phyloP scores from a whole-genome alignment of 2,329 filamentous ascomycete genomes.

The Hysterium pulicare region DNA sequence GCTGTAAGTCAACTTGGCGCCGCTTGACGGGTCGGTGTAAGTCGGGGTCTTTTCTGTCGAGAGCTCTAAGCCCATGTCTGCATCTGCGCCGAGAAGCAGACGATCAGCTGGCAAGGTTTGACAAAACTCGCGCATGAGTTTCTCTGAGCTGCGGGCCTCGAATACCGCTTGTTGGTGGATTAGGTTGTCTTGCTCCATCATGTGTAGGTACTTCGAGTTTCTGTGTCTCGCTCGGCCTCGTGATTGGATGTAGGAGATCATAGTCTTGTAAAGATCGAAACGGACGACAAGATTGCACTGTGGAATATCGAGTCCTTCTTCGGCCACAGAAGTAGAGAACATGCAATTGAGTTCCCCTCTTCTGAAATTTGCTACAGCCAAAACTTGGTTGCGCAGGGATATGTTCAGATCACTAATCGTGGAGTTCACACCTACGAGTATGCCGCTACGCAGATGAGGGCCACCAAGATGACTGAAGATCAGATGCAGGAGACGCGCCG shows the following conservation, averaged over 20 bases:
- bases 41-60: constrained; percentile 50
- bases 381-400: constrained; percentile 70
- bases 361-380: constrained; percentile 65
- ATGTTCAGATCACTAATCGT: constrained; percentile 58
- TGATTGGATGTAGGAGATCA: constrained; percentile 95
- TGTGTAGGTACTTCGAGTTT: constrained; percentile 77
- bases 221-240: constrained; percentile 77
- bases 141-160: constrained; percentile 58
- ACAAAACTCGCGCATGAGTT: constrained; percentile 72
- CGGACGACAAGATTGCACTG: constrained; percentile 66
- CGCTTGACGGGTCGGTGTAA: constrained; percentile 63
- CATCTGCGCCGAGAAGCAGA: constrained; percentile 59
- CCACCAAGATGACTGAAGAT: constrained; percentile 62
- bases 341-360: constrained; percentile 58
- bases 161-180: constrained; percentile 56
- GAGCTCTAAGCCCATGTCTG: constrained; percentile 55
- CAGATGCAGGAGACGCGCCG: constrained; percentile 68
- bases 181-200: constrained; percentile 71
- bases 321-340: constrained; percentile 63
- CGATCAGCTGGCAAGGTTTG: constrained; percentile 70
- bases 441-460: constrained; percentile 56
- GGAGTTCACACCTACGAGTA: constrained; percentile 61
- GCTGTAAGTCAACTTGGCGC: constrained; percentile 74
- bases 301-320: constrained; percentile 65
- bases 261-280: constrained; percentile 83